Conservation (phyloP, 768 basidiomycete species). For the Boletus bicolor region DNA sequence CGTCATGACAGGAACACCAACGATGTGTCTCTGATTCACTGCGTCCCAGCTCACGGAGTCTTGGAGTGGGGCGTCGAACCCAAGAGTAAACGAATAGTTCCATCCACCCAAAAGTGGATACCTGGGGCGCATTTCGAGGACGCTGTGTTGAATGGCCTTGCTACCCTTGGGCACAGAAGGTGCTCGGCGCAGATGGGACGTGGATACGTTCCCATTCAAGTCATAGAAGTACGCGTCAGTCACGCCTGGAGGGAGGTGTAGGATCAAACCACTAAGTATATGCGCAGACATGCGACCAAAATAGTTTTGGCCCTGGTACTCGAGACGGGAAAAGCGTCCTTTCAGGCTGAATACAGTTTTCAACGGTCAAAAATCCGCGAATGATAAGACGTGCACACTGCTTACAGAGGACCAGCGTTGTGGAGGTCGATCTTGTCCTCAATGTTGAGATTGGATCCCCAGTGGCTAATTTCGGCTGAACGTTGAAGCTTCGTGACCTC, state of each 20-base stretch:
- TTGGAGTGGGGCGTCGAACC: constrained; percentile 86
- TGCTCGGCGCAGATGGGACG: constrained; percentile 74
- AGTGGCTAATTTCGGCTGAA: constrained; percentile 89
- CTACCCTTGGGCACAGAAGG: constrained; percentile 61
- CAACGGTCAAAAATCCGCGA: neutral
- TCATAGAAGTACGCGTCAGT: constrained; percentile 88
- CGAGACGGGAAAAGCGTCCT: constrained; percentile 92
- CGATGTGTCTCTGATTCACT: constrained; percentile 60
- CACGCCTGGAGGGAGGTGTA: constrained; percentile 82
- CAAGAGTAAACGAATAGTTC: constrained; percentile 95
- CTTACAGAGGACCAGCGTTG: constrained; percentile 89
- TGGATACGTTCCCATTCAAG: constrained; percentile 93
- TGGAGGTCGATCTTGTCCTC: constrained; percentile 83
- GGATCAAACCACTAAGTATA: constrained; percentile 65
- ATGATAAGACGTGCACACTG: constrained; percentile 13
- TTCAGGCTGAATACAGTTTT: constrained; percentile 61
- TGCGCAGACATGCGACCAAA: constrained; percentile 66
- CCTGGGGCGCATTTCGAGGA: constrained; percentile 82
- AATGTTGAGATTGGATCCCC: constrained; percentile 93
- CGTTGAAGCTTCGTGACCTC: constrained; percentile 72
- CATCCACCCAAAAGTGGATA: constrained; percentile 95
- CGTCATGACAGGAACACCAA: constrained; percentile 85
- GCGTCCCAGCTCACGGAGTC: constrained; percentile 67
- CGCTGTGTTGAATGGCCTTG: constrained; percentile 51
- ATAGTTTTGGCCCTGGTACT: constrained; percentile 75